A percentile compares a stretch with the other conserved stretches of the same genome.
These are phyloP conservation scores for Austroboletus festivus DNA, from an alignment of 768 basidiomycete species.

Conservation along the genomic window DNA sequence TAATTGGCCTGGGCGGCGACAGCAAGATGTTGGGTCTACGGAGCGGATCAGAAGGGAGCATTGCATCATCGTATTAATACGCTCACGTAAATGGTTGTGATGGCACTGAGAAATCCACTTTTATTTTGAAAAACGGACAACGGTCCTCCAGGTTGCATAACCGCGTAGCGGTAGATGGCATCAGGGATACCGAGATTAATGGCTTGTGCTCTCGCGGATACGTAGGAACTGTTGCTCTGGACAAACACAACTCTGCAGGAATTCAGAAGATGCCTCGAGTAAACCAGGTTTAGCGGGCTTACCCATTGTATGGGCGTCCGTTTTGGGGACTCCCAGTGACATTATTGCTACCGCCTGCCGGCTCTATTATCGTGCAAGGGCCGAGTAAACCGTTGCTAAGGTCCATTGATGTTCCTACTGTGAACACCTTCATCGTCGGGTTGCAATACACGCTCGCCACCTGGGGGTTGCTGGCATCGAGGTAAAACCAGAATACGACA, in stretches of 20 bases:
- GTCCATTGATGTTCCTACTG: slow-evolving; percentile 42
- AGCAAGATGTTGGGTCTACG: slow-evolving; percentile 57
- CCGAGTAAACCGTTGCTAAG: slow-evolving; percentile 43
- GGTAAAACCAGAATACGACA: slow-evolving; percentile 69
- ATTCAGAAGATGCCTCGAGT: background rate
- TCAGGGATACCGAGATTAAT: slow-evolving; percentile 54
- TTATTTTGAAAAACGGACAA: slow-evolving; percentile 45
- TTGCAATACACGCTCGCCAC: slow-evolving; percentile 55
- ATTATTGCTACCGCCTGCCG: slow-evolving; percentile 43
- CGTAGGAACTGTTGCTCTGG: slow-evolving; percentile 40
- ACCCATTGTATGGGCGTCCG: slow-evolving; percentile 62
- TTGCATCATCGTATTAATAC: background rate
- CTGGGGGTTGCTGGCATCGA: slow-evolving; percentile 35
- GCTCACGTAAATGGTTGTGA: slow-evolving; percentile 36
- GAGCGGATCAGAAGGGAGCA: background rate
- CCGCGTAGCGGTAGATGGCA: slow-evolving; percentile 55
- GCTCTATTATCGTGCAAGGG: slow-evolving; percentile 32
- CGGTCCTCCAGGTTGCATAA: slow-evolving; percentile 38
- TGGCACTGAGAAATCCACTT: slow-evolving; percentile 53
- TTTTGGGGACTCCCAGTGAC: slow-evolving; percentile 45
- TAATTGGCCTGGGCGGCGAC: slow-evolving; percentile 57
- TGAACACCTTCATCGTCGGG: slow-evolving; percentile 45
- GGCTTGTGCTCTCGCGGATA: slow-evolving; percentile 49
- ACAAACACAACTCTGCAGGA: slow-evolving; percentile 40
- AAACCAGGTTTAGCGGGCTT: slow-evolving; percentile 8